phyloP scores from a whole-genome alignment of 1,284 basidiomycete genomes.

The Lignosus rhinocerotis region DNA sequence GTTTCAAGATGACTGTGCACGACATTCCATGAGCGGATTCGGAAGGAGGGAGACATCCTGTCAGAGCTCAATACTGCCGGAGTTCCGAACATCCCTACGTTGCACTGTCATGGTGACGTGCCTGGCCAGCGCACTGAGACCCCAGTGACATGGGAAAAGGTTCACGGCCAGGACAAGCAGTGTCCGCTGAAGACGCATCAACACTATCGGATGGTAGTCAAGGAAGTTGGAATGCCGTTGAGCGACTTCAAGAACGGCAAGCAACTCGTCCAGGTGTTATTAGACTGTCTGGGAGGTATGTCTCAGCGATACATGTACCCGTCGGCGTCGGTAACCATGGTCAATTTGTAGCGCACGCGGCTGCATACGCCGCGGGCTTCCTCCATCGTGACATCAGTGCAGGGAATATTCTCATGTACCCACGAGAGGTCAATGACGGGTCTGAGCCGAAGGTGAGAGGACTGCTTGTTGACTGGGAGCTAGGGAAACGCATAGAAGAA shows the following conservation, averaged over 20 bases:
- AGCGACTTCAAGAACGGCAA: not conserved
- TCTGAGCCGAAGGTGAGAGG: not conserved
- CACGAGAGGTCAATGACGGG: not conserved
- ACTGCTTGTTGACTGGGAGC: slow-evolving; percentile 10
- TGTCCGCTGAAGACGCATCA: not conserved
- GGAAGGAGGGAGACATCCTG: slow-evolving; percentile 6
- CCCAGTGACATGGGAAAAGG: too few relatives aligned
- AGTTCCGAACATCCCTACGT: not conserved
- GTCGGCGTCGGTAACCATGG: too few relatives aligned
- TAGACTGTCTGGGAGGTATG: not conserved
- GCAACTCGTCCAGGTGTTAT: not conserved
- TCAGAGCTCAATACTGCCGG: not conserved
- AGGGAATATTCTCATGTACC: slow-evolving; percentile 7
- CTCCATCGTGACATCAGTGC: slow-evolving; percentile 15
- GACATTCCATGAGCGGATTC: not conserved
- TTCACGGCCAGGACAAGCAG: not conserved
- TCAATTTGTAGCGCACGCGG: not conserved
- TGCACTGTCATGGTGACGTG: slow-evolving; percentile 5
- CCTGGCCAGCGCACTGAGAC: not conserved
- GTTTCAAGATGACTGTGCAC: not conserved
- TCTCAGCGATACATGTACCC: not conserved
- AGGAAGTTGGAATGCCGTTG: slow-evolving; percentile 8
- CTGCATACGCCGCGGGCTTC: not conserved
- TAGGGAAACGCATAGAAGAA: not conserved
- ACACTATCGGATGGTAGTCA: slow-evolving; percentile 2